phyloP scores from a whole-genome alignment of 2,329 filamentous ascomycete species.

The Xylariaceae sp. region DNA sequence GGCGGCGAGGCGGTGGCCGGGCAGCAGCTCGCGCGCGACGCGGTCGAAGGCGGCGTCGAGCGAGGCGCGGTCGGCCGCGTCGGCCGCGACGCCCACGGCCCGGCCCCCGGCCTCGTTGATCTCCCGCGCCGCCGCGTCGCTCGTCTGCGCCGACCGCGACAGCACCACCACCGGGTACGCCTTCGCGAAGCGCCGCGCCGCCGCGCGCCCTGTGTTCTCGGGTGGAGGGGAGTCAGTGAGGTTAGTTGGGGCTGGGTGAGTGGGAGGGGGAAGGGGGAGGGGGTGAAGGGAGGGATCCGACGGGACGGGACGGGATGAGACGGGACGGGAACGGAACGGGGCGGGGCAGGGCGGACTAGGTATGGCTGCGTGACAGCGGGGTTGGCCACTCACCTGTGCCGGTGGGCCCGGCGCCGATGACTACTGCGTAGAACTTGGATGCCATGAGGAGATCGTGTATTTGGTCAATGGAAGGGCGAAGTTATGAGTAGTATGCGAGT shows the following conservation, averaged over 20 bases:
- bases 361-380: too few relatives aligned
- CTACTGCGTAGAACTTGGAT: conserved; percentile 52
- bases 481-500: too few relatives aligned
- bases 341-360: too few relatives aligned
- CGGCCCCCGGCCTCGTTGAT: conserved; percentile 60
- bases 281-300: too few relatives aligned
- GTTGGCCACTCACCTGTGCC: conserved; percentile 45
- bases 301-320: too few relatives aligned
- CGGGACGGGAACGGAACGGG: too few relatives aligned
- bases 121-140: conserved; percentile 55
- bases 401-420: conserved; percentile 57
- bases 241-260: too few relatives aligned
- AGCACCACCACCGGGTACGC: conserved; percentile 67
- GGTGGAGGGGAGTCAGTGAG: not conserved
- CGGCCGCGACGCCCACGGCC: conserved; percentile 62
- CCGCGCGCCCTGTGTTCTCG: conserved; percentile 30
- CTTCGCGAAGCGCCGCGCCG: conserved; percentile 51
- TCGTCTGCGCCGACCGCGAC: conserved; percentile 58
- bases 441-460: too few relatives aligned
- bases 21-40: conserved; percentile 54
- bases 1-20: conserved; percentile 48
- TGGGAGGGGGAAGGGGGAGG: too few relatives aligned
- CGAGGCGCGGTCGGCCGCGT: conserved; percentile 41
- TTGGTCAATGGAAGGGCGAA: too few relatives aligned
- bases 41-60: conserved; percentile 48